phyloP scores from a whole-genome alignment of 2,329 filamentous ascomycete species.

The Apiospora sp. region DNA sequence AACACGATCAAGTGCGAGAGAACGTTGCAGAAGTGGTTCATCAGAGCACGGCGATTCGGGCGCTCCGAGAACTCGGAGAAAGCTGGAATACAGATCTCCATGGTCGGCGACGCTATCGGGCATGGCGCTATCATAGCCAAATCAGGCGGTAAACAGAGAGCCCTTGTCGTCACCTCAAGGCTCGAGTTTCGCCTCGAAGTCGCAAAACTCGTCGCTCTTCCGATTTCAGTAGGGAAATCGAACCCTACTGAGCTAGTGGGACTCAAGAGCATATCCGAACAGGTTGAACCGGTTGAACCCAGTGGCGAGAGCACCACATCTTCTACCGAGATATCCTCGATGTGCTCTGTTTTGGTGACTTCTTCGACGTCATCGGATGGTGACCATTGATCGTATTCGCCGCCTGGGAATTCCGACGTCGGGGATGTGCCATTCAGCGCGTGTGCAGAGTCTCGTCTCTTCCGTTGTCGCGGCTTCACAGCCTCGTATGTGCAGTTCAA shows the following conservation, averaged over 20 bases:
- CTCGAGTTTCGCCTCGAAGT: conserved; percentile 34
- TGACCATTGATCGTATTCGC: conserved; percentile 36
- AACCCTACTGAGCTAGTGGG: conserved; percentile 44
- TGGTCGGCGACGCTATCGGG: conserved; percentile 49
- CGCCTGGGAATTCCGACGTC: neutral
- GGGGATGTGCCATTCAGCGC: conserved; percentile 27
- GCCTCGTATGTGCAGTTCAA: conserved; percentile 60
- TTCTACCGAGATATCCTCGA: conserved; percentile 25
- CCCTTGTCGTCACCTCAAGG: conserved; percentile 31
- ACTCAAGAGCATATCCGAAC: conserved; percentile 38
- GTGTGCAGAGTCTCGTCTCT: conserved; percentile 45
- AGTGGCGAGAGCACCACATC: conserved; percentile 27
- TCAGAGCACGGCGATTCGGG: conserved; percentile 61
- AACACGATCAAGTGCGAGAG: conserved; percentile 72
- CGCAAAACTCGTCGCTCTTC: conserved; percentile 30
- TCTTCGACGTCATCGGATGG: conserved; percentile 25
- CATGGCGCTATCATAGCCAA: conserved; percentile 52
- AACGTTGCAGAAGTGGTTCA: conserved; percentile 71
- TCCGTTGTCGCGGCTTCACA: conserved; percentile 52
- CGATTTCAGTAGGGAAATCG: conserved; percentile 35
- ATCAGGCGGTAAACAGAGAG: conserved; percentile 43
- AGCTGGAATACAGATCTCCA: conserved; percentile 60
- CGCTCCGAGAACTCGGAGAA: conserved; percentile 66
- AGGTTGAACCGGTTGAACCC: conserved; percentile 30
- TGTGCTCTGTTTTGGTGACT: conserved; percentile 34